phyloP scores from a whole-genome alignment of 2,329 filamentous ascomycete species.

The Madurella fahalii region DNA sequence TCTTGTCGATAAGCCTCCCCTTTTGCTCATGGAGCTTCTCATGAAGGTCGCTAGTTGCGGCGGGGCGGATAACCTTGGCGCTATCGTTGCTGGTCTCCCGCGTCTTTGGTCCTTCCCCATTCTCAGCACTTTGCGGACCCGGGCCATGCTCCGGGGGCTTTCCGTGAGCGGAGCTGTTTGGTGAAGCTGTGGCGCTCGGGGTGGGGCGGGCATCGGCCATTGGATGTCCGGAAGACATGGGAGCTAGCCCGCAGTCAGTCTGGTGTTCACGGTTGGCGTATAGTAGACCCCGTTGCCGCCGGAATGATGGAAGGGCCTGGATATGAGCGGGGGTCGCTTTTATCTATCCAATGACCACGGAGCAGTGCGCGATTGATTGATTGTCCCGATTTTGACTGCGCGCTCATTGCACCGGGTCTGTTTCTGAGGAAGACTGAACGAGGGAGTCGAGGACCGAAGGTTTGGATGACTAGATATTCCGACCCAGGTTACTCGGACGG shows the following conservation, averaged over 20 bases:
- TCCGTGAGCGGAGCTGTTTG: background rate
- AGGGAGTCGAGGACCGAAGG: too few relatives aligned
- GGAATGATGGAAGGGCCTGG: too few relatives aligned
- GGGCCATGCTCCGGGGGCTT: background rate
- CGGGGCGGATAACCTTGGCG: background rate
- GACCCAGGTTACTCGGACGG: too few relatives aligned
- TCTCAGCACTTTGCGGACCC: background rate
- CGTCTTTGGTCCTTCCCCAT: background rate
- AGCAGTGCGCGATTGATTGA: too few relatives aligned
- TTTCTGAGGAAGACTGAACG: too few relatives aligned
- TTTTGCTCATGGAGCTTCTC: constrained; percentile 30
- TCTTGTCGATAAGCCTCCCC: constrained; percentile 34
- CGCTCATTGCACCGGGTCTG: too few relatives aligned
- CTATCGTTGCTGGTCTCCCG: background rate
- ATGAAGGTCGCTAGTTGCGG: constrained; percentile 10
- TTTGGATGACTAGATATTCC: too few relatives aligned
- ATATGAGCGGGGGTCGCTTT: too few relatives aligned
- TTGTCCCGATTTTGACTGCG: too few relatives aligned
- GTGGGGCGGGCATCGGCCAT: background rate
- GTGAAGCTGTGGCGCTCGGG: background rate
- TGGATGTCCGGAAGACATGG: background rate
- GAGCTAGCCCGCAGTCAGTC: background rate
- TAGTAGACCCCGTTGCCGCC: too few relatives aligned
- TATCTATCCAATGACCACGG: too few relatives aligned
- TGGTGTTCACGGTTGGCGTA: too few relatives aligned